Conservation (phyloP, 306 rosid genomes). For the Gastrolobium villosum region DNA sequence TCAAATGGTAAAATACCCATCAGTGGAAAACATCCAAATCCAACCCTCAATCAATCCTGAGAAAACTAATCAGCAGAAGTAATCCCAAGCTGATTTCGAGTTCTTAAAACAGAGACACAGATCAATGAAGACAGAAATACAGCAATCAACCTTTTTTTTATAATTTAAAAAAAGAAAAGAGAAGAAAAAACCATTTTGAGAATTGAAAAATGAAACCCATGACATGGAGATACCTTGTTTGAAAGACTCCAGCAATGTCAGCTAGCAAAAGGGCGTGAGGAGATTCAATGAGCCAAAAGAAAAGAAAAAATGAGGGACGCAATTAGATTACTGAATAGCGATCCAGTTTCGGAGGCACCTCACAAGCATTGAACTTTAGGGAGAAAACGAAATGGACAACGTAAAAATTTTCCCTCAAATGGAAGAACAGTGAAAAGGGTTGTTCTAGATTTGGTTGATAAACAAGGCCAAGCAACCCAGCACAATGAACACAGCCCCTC, state of each 20-base stretch:
- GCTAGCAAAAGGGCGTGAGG: slow-evolving; percentile 53
- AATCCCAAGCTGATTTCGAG: slow-evolving; percentile 42
- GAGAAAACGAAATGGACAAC: slow-evolving; percentile 28
- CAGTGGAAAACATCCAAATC: slow-evolving; percentile 46
- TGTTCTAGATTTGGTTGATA: slow-evolving; percentile 64
- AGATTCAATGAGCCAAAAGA: slow-evolving; percentile 49
- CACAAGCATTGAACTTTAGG: slow-evolving; percentile 30
- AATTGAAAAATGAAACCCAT: slow-evolving; percentile 21
- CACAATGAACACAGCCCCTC: not conserved
- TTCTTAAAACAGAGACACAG: slow-evolving; percentile 43
- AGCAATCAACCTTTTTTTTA: not conserved
- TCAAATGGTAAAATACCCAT: slow-evolving; percentile 48
- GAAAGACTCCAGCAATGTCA: slow-evolving; percentile 43
- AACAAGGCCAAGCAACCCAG: slow-evolving; percentile 49
- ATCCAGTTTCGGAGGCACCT: not conserved
- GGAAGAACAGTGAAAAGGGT: slow-evolving; percentile 59
- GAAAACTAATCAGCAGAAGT: slow-evolving; percentile 27
- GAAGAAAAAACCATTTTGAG: slow-evolving; percentile 6
- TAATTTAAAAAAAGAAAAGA: not conserved
- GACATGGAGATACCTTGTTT: slow-evolving; percentile 53
- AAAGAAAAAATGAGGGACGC: slow-evolving; percentile 5
- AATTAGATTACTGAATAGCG: slow-evolving; percentile 14
- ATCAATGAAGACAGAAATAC: slow-evolving; percentile 46
- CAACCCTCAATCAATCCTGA: slow-evolving; percentile 42
- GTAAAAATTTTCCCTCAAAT: slow-evolving; percentile 46